Evolutionary conservation across 768 basidiomycete genomes (phyloP).

Genomic region (Fomitopsis pulvina): DNA sequence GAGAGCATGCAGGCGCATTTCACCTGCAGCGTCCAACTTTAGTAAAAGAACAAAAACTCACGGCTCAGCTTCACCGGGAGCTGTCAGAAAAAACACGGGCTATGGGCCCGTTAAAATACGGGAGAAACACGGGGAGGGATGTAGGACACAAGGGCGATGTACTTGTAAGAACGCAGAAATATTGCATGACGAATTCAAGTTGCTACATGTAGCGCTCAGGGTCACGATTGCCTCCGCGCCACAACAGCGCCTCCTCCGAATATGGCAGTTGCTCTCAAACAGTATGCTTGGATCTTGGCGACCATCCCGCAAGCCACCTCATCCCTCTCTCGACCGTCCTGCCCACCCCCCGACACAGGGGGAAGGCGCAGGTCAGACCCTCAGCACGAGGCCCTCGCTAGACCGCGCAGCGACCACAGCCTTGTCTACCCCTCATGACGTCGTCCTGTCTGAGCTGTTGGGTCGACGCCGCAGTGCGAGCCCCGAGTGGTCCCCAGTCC

Average conservation of each 20-base stretch:
- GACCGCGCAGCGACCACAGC: constrained; percentile 20
- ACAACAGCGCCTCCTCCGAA: not conserved
- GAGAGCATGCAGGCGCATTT: too few relatives aligned
- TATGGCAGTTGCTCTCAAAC: not conserved
- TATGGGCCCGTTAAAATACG: too few relatives aligned
- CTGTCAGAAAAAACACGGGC: too few relatives aligned
- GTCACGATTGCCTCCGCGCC: not conserved
- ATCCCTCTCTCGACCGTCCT: constrained; percentile 3
- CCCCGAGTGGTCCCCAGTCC: not conserved
- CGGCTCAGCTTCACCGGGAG: too few relatives aligned
- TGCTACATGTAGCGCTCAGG: too few relatives aligned
- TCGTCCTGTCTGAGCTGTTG: constrained; percentile 47
- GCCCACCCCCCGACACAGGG: constrained; percentile 1
- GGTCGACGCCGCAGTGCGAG: constrained; percentile 13
- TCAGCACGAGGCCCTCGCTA: constrained; percentile 3
- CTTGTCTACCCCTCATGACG: constrained; percentile 56
- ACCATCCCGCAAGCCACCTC: constrained; percentile 2
- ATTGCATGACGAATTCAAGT: too few relatives aligned
- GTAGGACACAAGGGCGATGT: too few relatives aligned
- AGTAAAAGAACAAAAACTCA: too few relatives aligned
- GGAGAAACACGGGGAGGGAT: too few relatives aligned
- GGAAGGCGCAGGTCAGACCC: not conserved
- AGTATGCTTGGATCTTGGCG: constrained; percentile 4
- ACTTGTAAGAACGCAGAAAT: too few relatives aligned
- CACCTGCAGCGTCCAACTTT: too few relatives aligned